Evolutionary conservation across 257 asterid species (phyloP).

Genomic region (Solanum piurae): DNA sequence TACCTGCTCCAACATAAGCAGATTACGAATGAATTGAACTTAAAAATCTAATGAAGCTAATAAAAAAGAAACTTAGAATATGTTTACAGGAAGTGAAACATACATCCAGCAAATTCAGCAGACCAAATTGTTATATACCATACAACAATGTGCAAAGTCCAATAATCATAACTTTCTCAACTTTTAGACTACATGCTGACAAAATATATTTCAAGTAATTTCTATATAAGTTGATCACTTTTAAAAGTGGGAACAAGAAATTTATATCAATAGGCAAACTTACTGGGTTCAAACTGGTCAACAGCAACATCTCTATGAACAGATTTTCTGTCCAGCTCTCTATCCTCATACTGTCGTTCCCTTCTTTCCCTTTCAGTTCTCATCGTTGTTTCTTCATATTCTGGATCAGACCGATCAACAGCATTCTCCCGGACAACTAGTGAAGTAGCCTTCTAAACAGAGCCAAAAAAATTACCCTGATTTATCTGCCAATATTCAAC

Average conservation of each 20-base stretch:
- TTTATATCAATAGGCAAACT: conserved; percentile 3
- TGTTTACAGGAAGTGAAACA: background rate
- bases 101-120: background rate
- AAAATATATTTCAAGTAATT: background rate
- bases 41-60: background rate
- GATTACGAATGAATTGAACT: background rate
- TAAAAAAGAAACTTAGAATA: background rate
- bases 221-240: background rate
- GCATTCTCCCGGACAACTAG: conserved; percentile 29
- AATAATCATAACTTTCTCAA: background rate
- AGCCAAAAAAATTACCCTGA: conserved; percentile 5
- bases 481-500: conserved; percentile 5
- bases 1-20: conserved; percentile 32
- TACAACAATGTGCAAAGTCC: background rate
- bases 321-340: conserved; percentile 33
- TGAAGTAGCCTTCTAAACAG: conserved; percentile 47
- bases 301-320: conserved; percentile 28
- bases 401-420: conserved; percentile 33
- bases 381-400: conserved; percentile 9
- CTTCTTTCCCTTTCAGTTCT: conserved; percentile 27
- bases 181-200: background rate
- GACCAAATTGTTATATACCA: background rate
- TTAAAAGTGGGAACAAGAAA: background rate
- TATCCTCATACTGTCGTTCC: conserved; percentile 42
- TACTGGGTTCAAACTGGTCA: conserved; percentile 57